phyloP scores from a whole-genome alignment of 768 basidiomycete species.

The Dendrothele bispora region DNA sequence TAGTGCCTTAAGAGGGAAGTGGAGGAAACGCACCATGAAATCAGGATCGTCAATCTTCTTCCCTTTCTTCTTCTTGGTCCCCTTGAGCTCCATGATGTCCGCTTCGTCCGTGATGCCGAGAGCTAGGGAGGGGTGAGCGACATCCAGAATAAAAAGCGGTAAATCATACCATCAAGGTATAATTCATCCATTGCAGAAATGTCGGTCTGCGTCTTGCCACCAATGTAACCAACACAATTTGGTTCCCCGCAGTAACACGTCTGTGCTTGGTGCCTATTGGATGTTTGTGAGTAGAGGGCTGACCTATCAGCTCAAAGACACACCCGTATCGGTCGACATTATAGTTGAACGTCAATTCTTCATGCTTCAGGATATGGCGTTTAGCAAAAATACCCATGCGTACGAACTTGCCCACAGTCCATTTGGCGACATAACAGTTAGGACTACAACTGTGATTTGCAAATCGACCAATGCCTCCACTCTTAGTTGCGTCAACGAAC shows the following conservation, averaged over 20 bases:
- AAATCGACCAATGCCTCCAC: slow-evolving; percentile 94
- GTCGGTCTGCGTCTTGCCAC: slow-evolving; percentile 98
- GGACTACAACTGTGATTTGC: slow-evolving; percentile 98
- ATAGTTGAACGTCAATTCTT: slow-evolving; percentile 98
- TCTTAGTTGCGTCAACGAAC: slow-evolving; percentile 98
- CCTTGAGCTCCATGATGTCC: slow-evolving; percentile 80
- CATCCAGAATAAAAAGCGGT: neutral
- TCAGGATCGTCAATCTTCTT: slow-evolving; percentile 92
- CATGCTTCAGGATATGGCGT: slow-evolving; percentile 68
- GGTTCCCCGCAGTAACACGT: slow-evolving; percentile 93
- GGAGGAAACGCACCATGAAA: slow-evolving; percentile 62
- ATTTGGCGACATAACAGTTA: slow-evolving; percentile 97
- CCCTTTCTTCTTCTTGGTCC: slow-evolving; percentile 84
- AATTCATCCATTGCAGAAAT: slow-evolving; percentile 93
- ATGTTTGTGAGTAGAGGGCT: slow-evolving; percentile 1
- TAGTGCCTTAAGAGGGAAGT: neutral
- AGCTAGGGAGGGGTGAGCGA: slow-evolving; percentile 44
- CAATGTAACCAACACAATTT: slow-evolving; percentile 94
- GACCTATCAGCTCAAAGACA: slow-evolving; percentile 23
- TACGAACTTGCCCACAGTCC: slow-evolving; percentile 87
- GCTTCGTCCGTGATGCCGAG: slow-evolving; percentile 94
- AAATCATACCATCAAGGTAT: slow-evolving; percentile 77
- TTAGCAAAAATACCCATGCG: slow-evolving; percentile 99
- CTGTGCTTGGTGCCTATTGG: slow-evolving; percentile 85
- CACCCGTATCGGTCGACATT: slow-evolving; percentile 99